Evolutionary conservation across 345 rosid species (phyloP), one percentile per base, ranked within the genome.

Genomic region (Hibiscus trionum): DNA sequence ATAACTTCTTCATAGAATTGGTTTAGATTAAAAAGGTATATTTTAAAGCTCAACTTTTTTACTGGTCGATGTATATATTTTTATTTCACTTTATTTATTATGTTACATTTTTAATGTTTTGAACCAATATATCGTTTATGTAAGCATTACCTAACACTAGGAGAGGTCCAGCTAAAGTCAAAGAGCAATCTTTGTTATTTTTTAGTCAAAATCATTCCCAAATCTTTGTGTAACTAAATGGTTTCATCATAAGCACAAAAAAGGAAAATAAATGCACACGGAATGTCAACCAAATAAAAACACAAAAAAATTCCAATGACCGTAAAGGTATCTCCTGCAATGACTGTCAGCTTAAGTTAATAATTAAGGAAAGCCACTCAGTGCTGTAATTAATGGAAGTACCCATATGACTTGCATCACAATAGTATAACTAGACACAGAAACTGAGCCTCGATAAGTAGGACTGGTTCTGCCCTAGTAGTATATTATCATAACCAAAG

Each of bases 211-310:
- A 49, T 49, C 42, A 52, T 53, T 37, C 49, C 53, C 11, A 61
- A 11, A 24, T 68, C 46, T 35, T 42, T 19, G 12, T 7, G 42
- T 14, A 21, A 67, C 61, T 11, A 29, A n/a, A 24, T 15, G 61
- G 49, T 1, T 11, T 5, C 24, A 61, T 26, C n/a, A 11, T 16
- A 19, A 4, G 33, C 31, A 62, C 57, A n/a, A 46, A 21, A n/a
- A 29, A 61, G 39, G 39, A 26, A 39, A 7, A 68, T 26, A 37
- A 19, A 57, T 37, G 33, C 47, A 56, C 15, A 19, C 14, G 49
- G 12, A 39, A 78, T 61, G 33, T 6, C 71, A 69, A 72, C 39
- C 29, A 3, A 53, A 27, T 46, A 53, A 39, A 60, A 74, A 14
- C 59, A 70, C 26, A 15, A 64, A 39, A 49, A 56, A 55, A 35